phyloP scores from a whole-genome alignment of 805 yeast genomes.

The Candida dendrica region DNA sequence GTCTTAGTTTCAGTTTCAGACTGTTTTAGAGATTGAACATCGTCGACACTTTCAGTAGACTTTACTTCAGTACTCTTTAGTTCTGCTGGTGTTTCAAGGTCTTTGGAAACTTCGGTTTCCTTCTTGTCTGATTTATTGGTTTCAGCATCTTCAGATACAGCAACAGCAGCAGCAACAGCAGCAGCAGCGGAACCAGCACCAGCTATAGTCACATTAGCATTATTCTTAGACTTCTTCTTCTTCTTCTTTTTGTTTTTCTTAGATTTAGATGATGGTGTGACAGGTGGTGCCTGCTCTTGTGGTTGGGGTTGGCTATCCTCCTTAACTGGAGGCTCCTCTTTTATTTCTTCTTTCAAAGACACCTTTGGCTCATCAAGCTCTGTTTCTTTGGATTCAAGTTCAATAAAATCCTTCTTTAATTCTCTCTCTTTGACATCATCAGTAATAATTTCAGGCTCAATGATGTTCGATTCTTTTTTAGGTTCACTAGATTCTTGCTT shows the following conservation, averaged over 20 bases:
- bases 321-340: background rate
- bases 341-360: too few species aligned
- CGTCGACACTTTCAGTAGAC: too few species aligned
- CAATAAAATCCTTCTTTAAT: background rate
- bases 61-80: too few species aligned
- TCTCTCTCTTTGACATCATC: background rate
- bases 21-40: too few species aligned
- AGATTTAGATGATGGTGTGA: background rate
- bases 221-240: background rate
- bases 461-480: background rate
- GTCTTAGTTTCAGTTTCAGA: too few species aligned
- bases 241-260: conserved; percentile 2
- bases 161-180: conserved; percentile 1
- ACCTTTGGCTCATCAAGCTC: background rate
- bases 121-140: conserved; percentile 3
- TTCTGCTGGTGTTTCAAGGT: too few species aligned
- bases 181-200: too few species aligned
- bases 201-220: background rate
- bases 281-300: too few species aligned
- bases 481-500: too few species aligned
- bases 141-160: background rate
- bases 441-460: background rate
- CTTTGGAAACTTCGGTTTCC: too few species aligned
- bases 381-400: too few species aligned
- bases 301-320: background rate